A percentile compares a stretch with the other conserved stretches of the same genome.
These are phyloP conservation scores for Vanrija humicola DNA, from an alignment of 1,284 basidiomycete species.

Conservation along the genomic window DNA sequence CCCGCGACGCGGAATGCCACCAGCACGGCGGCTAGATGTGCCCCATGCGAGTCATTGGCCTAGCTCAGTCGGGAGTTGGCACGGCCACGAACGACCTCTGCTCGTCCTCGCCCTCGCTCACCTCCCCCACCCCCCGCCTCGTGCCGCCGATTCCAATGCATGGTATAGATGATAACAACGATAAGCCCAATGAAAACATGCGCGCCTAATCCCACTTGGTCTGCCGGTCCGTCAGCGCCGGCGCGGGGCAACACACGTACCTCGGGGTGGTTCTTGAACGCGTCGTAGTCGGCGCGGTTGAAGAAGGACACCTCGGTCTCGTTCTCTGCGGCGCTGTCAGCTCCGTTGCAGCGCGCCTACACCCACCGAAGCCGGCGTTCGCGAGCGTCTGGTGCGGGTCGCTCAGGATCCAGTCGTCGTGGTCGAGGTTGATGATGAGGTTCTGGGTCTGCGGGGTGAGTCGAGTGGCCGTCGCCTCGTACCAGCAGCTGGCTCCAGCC, in stretches of 20 bases:
- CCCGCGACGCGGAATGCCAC: too few species aligned
- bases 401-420: conserved; percentile 84
- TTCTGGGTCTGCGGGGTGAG: conserved; percentile 63
- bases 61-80: too few species aligned
- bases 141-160: too few species aligned
- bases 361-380: conserved; percentile 69
- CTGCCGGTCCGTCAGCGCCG: neutral
- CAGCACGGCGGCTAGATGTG: too few species aligned
- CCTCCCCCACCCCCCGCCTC: too few species aligned
- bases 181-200: neutral
- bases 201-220: conserved; percentile 6
- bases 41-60: too few species aligned
- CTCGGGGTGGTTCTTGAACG: conserved; percentile 75
- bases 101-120: too few species aligned
- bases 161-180: neutral
- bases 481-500: neutral
- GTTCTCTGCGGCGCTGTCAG: conserved; percentile 63
- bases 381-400: conserved; percentile 63
- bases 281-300: conserved; percentile 67
- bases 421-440: conserved; percentile 89
- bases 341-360: neutral
- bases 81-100: too few species aligned
- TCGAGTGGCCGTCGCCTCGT: conserved; percentile 35
- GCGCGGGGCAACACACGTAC: too few species aligned
- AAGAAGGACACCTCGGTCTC: conserved; percentile 92